Conservation (phyloP, 768 basidiomycete genomes). For the Candolleomyces aberdarensis region DNA sequence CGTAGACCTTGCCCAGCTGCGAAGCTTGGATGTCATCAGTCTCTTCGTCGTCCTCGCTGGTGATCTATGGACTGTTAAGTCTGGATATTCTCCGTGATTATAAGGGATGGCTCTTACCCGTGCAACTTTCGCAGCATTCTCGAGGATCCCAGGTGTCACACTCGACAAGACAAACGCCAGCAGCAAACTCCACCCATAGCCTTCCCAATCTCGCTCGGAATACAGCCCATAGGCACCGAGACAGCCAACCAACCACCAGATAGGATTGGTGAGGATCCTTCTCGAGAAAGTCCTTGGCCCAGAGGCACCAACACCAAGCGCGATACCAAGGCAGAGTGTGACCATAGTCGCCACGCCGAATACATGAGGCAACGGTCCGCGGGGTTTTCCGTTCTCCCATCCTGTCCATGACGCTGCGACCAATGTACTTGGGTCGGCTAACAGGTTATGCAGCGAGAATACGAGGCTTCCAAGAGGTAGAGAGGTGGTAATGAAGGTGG, state of each 20-base stretch:
- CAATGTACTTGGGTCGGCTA: slow-evolving; percentile 75
- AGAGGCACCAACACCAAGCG: slow-evolving; percentile 33
- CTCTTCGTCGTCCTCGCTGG: background rate
- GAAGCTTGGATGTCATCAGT: slow-evolving; percentile 15
- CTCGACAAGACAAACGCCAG: slow-evolving; percentile 65
- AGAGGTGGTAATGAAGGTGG: slow-evolving; percentile 28
- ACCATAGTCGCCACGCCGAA: slow-evolving; percentile 68
- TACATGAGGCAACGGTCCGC: slow-evolving; percentile 70
- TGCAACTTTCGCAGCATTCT: slow-evolving; percentile 37
- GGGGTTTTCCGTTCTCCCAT: slow-evolving; percentile 56
- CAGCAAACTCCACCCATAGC: slow-evolving; percentile 65
- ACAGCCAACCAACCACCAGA: slow-evolving; percentile 48
- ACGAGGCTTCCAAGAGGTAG: slow-evolving; percentile 65
- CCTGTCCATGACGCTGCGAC: slow-evolving; percentile 91
- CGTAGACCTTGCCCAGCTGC: slow-evolving; percentile 47
- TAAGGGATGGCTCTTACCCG: background rate
- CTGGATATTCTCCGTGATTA: too few relatives aligned
- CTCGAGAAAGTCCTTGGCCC: slow-evolving; percentile 19
- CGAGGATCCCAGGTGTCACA: slow-evolving; percentile 52
- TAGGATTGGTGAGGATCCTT: slow-evolving; percentile 25
- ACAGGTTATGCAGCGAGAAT: slow-evolving; percentile 68
- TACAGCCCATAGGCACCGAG: slow-evolving; percentile 56
- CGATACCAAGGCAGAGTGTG: slow-evolving; percentile 56
- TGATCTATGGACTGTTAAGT: background rate
- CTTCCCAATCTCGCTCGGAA: slow-evolving; percentile 59